Evolutionary conservation across 495 filamentous ascomycete species (phyloP).

Genomic region (Tuber umbilicatum): DNA sequence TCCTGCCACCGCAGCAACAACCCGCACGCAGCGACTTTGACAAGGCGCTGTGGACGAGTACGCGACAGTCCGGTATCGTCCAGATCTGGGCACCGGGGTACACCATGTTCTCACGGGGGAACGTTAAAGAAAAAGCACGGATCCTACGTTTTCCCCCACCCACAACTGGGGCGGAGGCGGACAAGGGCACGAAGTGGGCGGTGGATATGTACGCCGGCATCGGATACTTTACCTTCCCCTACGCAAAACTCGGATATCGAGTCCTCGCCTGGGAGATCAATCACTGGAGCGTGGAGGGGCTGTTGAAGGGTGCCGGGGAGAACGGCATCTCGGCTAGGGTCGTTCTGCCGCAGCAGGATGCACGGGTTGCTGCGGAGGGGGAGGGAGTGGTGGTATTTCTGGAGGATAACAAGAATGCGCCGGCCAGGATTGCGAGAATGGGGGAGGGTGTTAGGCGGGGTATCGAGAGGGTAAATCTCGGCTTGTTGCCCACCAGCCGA

Average conservation of each 20-base stretch:
- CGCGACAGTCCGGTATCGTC: constrained; percentile 68
- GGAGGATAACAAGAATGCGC: constrained; percentile 60
- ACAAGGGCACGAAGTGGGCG: constrained; percentile 46
- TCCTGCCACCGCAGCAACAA: background rate
- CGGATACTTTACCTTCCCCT: constrained; percentile 84
- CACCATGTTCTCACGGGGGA: constrained; percentile 89
- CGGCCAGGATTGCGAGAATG: constrained; percentile 45
- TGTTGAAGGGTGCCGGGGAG: constrained; percentile 59
- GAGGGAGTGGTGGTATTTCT: constrained; percentile 57
- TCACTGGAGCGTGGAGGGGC: constrained; percentile 76
- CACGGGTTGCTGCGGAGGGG: constrained; percentile 35
- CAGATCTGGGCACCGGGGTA: constrained; percentile 81
- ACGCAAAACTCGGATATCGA: constrained; percentile 62
- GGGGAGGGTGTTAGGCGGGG: constrained; percentile 27
- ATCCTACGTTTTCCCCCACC: constrained; percentile 47
- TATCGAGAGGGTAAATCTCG: constrained; percentile 70
- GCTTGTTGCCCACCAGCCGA: constrained; percentile 65
- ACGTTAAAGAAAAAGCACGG: constrained; percentile 79
- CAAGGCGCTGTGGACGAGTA: constrained; percentile 65
- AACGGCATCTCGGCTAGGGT: constrained; percentile 61
- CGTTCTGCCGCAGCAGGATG: constrained; percentile 42
- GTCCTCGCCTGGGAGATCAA: constrained; percentile 88
- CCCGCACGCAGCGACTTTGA: constrained; percentile 48
- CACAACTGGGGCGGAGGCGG: constrained; percentile 27
- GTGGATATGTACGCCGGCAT: constrained; percentile 88